Evolutionary conservation across 208 protist genomes (phyloP).

Genomic region (Acanthamoeba sp.): DNA sequence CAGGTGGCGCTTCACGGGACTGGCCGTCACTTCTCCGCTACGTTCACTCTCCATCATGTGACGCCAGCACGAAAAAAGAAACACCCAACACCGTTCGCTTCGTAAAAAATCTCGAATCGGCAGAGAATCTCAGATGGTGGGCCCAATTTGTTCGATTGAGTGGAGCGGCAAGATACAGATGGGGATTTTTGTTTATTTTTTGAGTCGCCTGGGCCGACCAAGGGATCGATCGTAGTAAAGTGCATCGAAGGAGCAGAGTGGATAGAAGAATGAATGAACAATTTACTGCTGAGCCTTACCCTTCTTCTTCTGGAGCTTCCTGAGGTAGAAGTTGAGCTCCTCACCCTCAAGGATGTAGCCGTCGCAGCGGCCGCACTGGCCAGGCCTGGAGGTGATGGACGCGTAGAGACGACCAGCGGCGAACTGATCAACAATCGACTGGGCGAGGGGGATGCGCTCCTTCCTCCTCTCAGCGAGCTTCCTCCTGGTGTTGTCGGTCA

Average conservation of each 20-base stretch:
- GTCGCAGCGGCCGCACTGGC: conserved; percentile 98
- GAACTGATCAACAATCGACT: conserved; percentile 93
- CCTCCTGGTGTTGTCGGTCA: conserved; percentile 24
- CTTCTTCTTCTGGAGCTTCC: conserved; percentile 99
- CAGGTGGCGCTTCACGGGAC: not conserved
- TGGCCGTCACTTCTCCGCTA: not conserved
- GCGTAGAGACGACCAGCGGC: conserved; percentile 95
- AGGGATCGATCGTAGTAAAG: too few species aligned
- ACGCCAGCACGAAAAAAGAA: not conserved
- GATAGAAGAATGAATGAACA: not conserved
- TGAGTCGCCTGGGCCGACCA: not conserved
- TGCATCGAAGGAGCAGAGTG: too few species aligned
- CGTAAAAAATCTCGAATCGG: too few species aligned
- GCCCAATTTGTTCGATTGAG: not conserved
- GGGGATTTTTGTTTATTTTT: not conserved
- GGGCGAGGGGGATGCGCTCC: conserved; percentile 82
- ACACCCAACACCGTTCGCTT: too few species aligned
- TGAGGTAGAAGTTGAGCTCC: conserved; percentile 99
- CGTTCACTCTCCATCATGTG: not conserved
- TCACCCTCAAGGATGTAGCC: conserved; percentile 99
- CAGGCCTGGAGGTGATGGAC: conserved; percentile 96
- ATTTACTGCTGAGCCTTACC: conserved; percentile 63
- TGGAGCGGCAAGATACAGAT: too few species aligned
- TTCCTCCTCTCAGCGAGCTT: conserved; percentile 72
- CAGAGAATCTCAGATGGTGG: too few species aligned